Conservation (phyloP, 2,329 filamentous ascomycete genomes). For the Oidium heveae region DNA sequence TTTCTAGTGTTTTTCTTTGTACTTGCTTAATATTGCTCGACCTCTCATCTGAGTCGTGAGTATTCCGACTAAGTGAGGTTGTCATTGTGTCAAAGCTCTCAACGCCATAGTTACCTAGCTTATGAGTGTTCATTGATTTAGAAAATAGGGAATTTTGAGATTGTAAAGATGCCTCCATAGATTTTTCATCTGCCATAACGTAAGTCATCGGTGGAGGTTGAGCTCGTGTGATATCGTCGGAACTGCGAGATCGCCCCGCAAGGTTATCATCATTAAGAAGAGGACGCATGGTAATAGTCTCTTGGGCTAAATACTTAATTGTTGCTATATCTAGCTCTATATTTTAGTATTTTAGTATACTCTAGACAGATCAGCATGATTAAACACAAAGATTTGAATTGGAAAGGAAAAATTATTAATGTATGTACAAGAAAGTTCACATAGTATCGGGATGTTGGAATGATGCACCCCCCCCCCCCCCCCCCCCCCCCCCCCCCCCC, state of each 20-base stretch:
- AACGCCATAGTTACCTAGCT: constrained; percentile 12
- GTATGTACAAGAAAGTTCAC: too few relatives aligned
- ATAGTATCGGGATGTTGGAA: too few relatives aligned
- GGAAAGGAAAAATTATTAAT: too few relatives aligned
- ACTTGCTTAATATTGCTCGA: constrained; percentile 8
- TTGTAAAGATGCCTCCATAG: constrained; percentile 19
- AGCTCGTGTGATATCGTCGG: constrained; percentile 16
- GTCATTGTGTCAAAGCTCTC: constrained; percentile 14
- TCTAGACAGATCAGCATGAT: too few relatives aligned
- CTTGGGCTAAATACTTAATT: not conserved
- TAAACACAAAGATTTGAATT: too few relatives aligned
- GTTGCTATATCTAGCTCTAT: too few relatives aligned
- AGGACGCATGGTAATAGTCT: constrained; percentile 18
- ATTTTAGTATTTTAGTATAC: too few relatives aligned
- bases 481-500: too few relatives aligned
- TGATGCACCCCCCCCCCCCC: too few relatives aligned
- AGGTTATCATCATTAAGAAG: constrained; percentile 21
- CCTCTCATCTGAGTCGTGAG: constrained; percentile 11
- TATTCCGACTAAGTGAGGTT: constrained; percentile 11
- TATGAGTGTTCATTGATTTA: constrained; percentile 15
- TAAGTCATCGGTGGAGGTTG: constrained; percentile 22
- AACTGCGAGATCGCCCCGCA: constrained; percentile 16
- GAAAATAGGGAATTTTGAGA: constrained; percentile 11
- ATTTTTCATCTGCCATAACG: constrained; percentile 24
- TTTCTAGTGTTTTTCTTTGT: constrained; percentile 8